Percentiles rank a stretch among this genome's conserved stretches.
Conservation (phyloP, 2,329 filamentous ascomycete species). For the Botrytis pseudocinerea region DNA sequence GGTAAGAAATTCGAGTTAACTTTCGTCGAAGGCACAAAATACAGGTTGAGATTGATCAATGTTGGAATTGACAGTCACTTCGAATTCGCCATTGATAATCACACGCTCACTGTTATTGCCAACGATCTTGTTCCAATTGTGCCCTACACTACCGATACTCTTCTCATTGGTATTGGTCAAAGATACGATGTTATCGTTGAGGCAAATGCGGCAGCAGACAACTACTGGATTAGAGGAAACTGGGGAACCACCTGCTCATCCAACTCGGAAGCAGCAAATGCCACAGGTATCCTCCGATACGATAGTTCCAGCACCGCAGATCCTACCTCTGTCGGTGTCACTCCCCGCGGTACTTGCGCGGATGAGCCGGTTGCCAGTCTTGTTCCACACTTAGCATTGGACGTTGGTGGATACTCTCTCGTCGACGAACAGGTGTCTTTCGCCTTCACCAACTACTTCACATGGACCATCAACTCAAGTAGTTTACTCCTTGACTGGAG, state of each 20-base stretch:
- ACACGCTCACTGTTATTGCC: conserved; percentile 58
- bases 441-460: conserved; percentile 42
- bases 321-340: conserved; percentile 36
- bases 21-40: conserved; percentile 44
- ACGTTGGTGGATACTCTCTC: conserved; percentile 28
- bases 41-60: conserved; percentile 49
- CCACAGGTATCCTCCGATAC: conserved; percentile 47
- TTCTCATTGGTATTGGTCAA: conserved; percentile 61
- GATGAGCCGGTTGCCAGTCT: conserved; percentile 39
- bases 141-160: conserved; percentile 51
- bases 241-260: conserved; percentile 56
- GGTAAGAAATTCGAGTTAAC: conserved; percentile 39
- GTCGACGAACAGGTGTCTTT: conserved; percentile 29
- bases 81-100: conserved; percentile 55
- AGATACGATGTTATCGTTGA: conserved; percentile 49
- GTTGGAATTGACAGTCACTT: conserved; percentile 48
- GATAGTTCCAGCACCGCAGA: conserved; percentile 41
- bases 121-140: conserved; percentile 59
- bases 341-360: conserved; percentile 33
- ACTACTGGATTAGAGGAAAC: conserved; percentile 57
- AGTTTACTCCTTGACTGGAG: conserved; percentile 51
- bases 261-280: conserved; percentile 52
- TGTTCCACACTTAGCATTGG: conserved; percentile 36
- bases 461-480: conserved; percentile 50
- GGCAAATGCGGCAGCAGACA: conserved; percentile 55